Evolutionary conservation across 1,139 yeast species (phyloP).

Genomic region (Schizosaccharomyces versatilis): DNA sequence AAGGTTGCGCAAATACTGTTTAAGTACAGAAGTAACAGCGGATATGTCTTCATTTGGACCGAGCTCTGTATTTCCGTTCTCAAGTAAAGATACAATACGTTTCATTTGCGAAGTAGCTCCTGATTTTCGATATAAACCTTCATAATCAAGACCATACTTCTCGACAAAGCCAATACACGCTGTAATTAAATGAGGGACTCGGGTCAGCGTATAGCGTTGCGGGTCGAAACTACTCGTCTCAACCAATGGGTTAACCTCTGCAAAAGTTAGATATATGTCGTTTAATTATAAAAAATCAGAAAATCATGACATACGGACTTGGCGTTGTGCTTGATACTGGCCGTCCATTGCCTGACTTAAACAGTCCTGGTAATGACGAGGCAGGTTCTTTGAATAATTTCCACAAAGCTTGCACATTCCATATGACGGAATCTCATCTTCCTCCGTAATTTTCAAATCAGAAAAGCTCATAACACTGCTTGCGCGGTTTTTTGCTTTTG

Average conservation of each 20-base stretch:
- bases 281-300: background rate
- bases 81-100: constrained; percentile 25
- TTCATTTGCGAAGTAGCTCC: constrained; percentile 68
- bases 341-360: background rate
- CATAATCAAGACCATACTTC: constrained; percentile 42
- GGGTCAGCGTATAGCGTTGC: background rate
- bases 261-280: background rate
- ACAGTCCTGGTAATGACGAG: background rate
- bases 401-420: background rate
- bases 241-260: too few relatives aligned
- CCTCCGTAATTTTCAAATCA: background rate
- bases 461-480: too few relatives aligned
- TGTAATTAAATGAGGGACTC: constrained; percentile 41
- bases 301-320: background rate
- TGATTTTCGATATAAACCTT: constrained; percentile 78
- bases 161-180: constrained; percentile 67
- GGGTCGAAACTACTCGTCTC: background rate
- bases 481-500: too few relatives aligned
- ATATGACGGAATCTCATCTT: background rate
- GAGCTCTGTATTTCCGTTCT: constrained; percentile 9
- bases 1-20: constrained; percentile 61
- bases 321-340: background rate
- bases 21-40: constrained; percentile 69
- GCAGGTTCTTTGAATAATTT: background rate
- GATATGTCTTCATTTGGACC: constrained; percentile 48